Evolutionary conservation across 345 rosid genomes (phyloP).

Genomic region (Zanthoxylum bungeanum): DNA sequence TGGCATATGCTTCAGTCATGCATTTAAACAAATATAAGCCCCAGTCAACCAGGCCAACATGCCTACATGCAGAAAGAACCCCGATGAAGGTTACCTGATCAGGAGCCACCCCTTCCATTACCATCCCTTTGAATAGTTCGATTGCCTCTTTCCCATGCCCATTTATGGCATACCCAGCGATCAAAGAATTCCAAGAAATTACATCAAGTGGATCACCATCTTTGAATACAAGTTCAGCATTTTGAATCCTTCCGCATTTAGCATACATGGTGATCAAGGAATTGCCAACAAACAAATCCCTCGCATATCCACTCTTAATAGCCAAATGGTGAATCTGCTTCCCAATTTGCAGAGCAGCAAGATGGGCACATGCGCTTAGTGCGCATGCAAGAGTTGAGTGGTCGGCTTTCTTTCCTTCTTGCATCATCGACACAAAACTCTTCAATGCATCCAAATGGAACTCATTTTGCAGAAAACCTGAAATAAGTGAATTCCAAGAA

Average conservation of each 20-base stretch:
- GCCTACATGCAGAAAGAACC: slow-evolving; percentile 4
- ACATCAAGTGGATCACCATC: no score
- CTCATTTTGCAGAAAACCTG: no score
- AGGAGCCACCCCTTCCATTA: slow-evolving; percentile 3
- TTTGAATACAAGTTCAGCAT: slow-evolving; percentile 20
- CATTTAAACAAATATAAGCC: slow-evolving; percentile 1
- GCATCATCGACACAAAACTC: slow-evolving; percentile 23
- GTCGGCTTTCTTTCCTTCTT: no score
- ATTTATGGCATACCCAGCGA: slow-evolving; percentile 36
- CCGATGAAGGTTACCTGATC: not conserved
- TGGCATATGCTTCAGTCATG: not conserved
- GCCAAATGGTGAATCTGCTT: slow-evolving; percentile 34
- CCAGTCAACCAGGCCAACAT: slow-evolving; percentile 9
- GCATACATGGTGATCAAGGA: slow-evolving; percentile 27
- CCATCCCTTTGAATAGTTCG: slow-evolving; percentile 21
- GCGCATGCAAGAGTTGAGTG: no score
- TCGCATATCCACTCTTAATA: slow-evolving; percentile 11
- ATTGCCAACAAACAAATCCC: slow-evolving; percentile 12
- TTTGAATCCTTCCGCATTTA: slow-evolving; percentile 33
- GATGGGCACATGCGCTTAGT: slow-evolving; percentile 36
- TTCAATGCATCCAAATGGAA: slow-evolving; percentile 23
- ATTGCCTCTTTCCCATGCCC: slow-evolving; percentile 37
- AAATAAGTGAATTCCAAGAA: slow-evolving; percentile 44
- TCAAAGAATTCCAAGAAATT: slow-evolving; percentile 51
- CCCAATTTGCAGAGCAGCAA: slow-evolving; percentile 35